Evolutionary conservation across 305 asterid species (phyloP), one percentile per base, ranked within the genome.

Genomic region (Fraxinus angustifolia): DNA sequence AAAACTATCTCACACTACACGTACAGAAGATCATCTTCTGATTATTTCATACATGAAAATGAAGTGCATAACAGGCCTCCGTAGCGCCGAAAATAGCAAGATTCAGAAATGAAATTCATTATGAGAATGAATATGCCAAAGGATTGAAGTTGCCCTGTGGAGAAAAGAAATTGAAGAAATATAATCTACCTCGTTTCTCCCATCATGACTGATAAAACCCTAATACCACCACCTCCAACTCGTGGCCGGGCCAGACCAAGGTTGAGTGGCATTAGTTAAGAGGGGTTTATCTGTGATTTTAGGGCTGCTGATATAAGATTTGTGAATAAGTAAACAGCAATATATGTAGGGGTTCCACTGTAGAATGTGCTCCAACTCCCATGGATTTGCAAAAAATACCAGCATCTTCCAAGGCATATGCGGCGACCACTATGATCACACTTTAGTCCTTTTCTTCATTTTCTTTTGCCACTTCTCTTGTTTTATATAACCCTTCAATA

Each of bases 111-210:
- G 26, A 84, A 17, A 56, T 56, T 56, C 67, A 56, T 56, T 56
- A 56, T 17, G 67, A 56, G 75, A 38, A 78, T 35, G 45, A 30
- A 81, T 71, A 56, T 87, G 92, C 92, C 92, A 89, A 89, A 89
- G 92, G 90, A 83, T 85, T 70, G 89, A 81, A 80, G 87, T 89
- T 89, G 92, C 92, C 92, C 92, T 83, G 87, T 17, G 80, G 74
- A 87, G 82, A 82, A 81, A 70, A 0, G 30, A 16, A 11, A 16
- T 11, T 40, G 48, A 40, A 40, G 48, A 40, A 40, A 40, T 53
- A 30, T 71, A 76, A 77, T 38, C 68, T 48, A 40, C 78, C 76
- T 48, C 81, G 16, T 21, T 33, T 67, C 17, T 58, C 82, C 65
- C 83, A 75, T 26, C 53, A 30, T 34, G 53, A 33, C 75, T 42